A percentile compares a stretch with the other conserved stretches of the same genome.
These are phyloP conservation scores for Grosmannia serpens DNA, from an alignment of 2,329 filamentous ascomycete genomes.

Conservation along the genomic window DNA sequence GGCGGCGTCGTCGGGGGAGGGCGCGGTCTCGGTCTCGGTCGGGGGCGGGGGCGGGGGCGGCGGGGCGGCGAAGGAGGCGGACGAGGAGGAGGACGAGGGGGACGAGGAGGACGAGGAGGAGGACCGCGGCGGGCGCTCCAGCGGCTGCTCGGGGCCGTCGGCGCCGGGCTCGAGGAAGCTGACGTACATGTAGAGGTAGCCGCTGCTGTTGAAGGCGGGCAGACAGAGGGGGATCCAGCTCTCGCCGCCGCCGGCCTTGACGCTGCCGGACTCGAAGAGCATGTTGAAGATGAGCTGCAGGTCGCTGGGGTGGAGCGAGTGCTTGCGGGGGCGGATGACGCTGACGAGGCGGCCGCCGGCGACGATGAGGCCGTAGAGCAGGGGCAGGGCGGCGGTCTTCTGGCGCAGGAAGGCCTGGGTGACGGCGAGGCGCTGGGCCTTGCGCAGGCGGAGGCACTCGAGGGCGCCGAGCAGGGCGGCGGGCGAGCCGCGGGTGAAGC, in stretches of 20 bases:
- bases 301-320: slow-evolving; percentile 91
- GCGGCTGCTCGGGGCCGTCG: neutral
- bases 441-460: slow-evolving; percentile 86
- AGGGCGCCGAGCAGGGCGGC: slow-evolving; percentile 80
- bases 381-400: slow-evolving; percentile 60
- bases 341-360: slow-evolving; percentile 88
- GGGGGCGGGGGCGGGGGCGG: slow-evolving; percentile 30
- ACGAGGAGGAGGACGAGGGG: neutral
- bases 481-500: slow-evolving; percentile 84
- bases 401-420: slow-evolving; percentile 78
- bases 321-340: slow-evolving; percentile 85
- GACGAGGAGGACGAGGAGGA: neutral
- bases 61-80: too few relatives aligned
- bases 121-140: too few relatives aligned
- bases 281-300: slow-evolving; percentile 97
- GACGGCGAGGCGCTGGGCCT: slow-evolving; percentile 73
- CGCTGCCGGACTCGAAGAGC: slow-evolving; percentile 89
- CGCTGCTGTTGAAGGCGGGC: slow-evolving; percentile 92
- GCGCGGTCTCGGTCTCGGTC: too few relatives aligned
- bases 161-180: slow-evolving; percentile 67
- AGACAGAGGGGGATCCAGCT: slow-evolving; percentile 96
- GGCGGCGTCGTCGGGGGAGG: slow-evolving; percentile 38
- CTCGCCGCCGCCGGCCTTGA: slow-evolving; percentile 83
- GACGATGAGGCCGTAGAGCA: slow-evolving; percentile 88
- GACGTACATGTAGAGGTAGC: slow-evolving; percentile 98